A percentile compares a stretch with the other conserved stretches of the same genome.
Conservation (phyloP, 139 green algal genomes). For the Haematococcus sp. region DNA sequence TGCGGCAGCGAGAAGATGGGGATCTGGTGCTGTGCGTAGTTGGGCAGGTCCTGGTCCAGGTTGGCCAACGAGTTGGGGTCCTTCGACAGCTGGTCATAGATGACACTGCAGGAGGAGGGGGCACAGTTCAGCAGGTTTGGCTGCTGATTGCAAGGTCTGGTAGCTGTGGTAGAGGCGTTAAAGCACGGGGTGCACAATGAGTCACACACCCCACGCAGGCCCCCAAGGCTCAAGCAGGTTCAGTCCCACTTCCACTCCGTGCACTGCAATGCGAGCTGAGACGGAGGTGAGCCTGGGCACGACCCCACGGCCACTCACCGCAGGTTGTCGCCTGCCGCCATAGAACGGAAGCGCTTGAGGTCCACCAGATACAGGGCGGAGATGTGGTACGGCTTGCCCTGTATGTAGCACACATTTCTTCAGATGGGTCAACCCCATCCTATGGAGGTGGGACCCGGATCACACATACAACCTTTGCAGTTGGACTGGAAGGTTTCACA, state of each 20-base stretch:
- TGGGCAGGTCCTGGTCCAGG: conserved; percentile 97
- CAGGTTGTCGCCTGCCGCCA: conserved; percentile 73
- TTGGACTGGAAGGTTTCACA: no score
- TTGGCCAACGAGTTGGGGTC: conserved; percentile 97
- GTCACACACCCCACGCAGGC: neutral
- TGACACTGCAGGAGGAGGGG: conserved; percentile 58
- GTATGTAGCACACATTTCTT: no score
- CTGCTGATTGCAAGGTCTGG: no score
- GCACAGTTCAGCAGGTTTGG: no score
- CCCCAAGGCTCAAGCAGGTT: no score
- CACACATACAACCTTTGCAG: no score
- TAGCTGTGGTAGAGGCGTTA: conserved; percentile 25
- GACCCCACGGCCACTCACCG: conserved; percentile 1
- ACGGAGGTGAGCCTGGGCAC: no score
- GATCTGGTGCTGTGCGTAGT: conserved; percentile 96
- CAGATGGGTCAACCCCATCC: no score
- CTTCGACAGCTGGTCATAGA: conserved; percentile 93
- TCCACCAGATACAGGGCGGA: conserved; percentile 95
- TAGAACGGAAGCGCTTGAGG: conserved; percentile 80
- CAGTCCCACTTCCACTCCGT: no score
- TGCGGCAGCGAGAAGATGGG: conserved; percentile 90
- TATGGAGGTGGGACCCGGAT: no score
- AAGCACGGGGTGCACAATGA: neutral
- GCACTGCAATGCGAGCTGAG: no score
- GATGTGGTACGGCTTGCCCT: conserved; percentile 96